Percentiles rank a stretch among this genome's conserved stretches.
Conservation (phyloP, 352 stramenopile genomes). For the Phytopythium oedochilum region DNA sequence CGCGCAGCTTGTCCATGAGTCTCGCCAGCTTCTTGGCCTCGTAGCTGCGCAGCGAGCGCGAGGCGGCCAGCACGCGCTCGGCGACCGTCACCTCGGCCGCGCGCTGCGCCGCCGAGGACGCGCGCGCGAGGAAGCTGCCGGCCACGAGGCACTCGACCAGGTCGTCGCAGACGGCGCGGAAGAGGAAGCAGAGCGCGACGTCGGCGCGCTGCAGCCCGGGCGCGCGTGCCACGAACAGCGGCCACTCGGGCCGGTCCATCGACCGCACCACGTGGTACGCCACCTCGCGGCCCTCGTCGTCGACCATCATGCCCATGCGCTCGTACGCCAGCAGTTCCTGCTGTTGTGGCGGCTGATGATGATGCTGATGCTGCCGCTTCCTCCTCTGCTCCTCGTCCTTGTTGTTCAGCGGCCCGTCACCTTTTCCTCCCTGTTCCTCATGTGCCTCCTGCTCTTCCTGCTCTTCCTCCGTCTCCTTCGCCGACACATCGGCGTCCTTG, state of each 20-base stretch:
- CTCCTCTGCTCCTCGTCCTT: too few species aligned
- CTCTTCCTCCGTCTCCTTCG: background rate
- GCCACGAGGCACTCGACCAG: constrained; percentile 50
- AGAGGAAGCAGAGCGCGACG: constrained; percentile 47
- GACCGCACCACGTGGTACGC: constrained; percentile 49
- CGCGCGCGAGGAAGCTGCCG: constrained; percentile 35
- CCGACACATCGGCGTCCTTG: background rate
- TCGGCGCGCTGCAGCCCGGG: constrained; percentile 24
- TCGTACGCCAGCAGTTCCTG: constrained; percentile 56
- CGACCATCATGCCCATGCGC: constrained; percentile 40
- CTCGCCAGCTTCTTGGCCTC: constrained; percentile 33
- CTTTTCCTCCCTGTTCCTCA: too few species aligned
- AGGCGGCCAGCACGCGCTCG: constrained; percentile 34
- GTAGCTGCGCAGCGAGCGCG: constrained; percentile 24
- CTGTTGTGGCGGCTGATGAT: background rate
- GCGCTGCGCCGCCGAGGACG: constrained; percentile 14
- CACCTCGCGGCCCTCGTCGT: constrained; percentile 35
- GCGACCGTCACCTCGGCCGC: constrained; percentile 29
- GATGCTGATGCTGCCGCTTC: background rate
- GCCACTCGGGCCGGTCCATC: constrained; percentile 38
- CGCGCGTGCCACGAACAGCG: constrained; percentile 14
- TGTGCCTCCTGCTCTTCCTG: constrained; percentile 7
- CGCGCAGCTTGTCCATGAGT: constrained; percentile 29
- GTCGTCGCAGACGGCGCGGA: constrained; percentile 40
- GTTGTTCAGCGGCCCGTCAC: too few species aligned